Percentiles rank a stretch among this genome's conserved stretches.
Evolutionary conservation across 306 rosid species (phyloP).

Genomic region (Ormosia semicastrata): DNA sequence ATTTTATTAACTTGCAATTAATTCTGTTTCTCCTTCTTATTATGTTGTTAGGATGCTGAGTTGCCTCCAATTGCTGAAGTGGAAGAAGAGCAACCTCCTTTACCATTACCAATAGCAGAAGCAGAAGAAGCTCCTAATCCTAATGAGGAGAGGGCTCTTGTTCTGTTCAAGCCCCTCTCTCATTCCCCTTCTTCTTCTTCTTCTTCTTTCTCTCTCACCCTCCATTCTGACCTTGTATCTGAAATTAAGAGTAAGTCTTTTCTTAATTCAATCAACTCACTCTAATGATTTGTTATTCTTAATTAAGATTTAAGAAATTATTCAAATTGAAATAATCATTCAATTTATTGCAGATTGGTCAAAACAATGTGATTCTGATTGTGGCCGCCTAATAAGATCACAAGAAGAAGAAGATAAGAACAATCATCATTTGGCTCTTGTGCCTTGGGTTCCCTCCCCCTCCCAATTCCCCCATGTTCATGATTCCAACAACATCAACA

Average conservation of each 20-base stretch:
- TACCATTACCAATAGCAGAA: background rate
- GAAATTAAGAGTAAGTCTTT: constrained; percentile 47
- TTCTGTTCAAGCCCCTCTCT: constrained; percentile 54
- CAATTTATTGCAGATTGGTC: constrained; percentile 44
- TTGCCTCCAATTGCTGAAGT: constrained; percentile 58
- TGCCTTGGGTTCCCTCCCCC: constrained; percentile 64
- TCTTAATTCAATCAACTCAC: background rate
- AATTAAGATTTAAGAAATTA: no score
- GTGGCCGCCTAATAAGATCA: background rate
- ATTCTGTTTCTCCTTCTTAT: background rate
- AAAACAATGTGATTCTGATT: constrained; percentile 4
- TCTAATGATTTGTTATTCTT: background rate
- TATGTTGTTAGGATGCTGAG: constrained; percentile 46
- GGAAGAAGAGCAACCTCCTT: background rate
- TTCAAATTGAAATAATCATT: no score
- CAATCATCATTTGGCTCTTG: constrained; percentile 47
- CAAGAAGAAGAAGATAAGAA: background rate
- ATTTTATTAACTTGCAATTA: no score
- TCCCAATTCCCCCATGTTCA: background rate
- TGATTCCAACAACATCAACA: background rate
- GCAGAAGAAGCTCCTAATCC: background rate
- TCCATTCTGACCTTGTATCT: constrained; percentile 49
- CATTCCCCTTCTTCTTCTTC: constrained; percentile 30
- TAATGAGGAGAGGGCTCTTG: constrained; percentile 68
- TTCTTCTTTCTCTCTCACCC: constrained; percentile 40